phyloP scores from a whole-genome alignment of 1,284 basidiomycete genomes.

The Lentinus polychrous region DNA sequence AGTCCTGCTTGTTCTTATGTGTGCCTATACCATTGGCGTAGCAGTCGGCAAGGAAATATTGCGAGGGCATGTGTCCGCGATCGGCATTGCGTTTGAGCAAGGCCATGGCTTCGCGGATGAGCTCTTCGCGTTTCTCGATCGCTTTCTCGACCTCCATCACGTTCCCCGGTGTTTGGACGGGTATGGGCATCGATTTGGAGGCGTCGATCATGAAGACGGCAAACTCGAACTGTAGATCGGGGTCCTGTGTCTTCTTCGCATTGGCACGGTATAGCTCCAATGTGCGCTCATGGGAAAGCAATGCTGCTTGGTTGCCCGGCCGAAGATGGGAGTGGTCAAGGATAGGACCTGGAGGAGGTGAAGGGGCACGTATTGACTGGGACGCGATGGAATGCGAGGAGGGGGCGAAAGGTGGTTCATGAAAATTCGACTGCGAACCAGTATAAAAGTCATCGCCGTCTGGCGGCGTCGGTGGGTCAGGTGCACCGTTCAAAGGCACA shows the following conservation, averaged over 20 bases:
- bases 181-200: slow-evolving; percentile 80
- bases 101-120: slow-evolving; percentile 79
- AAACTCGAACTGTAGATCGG: slow-evolving; percentile 96
- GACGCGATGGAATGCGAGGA: slow-evolving; percentile 23
- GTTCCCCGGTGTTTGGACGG: slow-evolving; percentile 56
- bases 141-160: slow-evolving; percentile 77
- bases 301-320: slow-evolving; percentile 86
- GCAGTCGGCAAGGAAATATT: slow-evolving; percentile 97
- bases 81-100: slow-evolving; percentile 90
- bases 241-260: slow-evolving; percentile 98
- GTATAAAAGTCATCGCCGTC: slow-evolving; percentile 35
- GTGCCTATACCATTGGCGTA: slow-evolving; percentile 97
- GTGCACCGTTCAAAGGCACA: slow-evolving; percentile 25
- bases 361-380: slow-evolving; percentile 40
- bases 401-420: slow-evolving; percentile 22
- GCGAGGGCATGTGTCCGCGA: slow-evolving; percentile 88
- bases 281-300: slow-evolving; percentile 92
- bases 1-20: slow-evolving; percentile 84
- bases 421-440: slow-evolving; percentile 22
- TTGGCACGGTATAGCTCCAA: slow-evolving; percentile 96
- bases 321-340: slow-evolving; percentile 92
- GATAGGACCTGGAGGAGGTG: slow-evolving; percentile 56
- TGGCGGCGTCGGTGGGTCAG: slow-evolving; percentile 20
- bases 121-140: slow-evolving; percentile 76
- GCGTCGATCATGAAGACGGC: slow-evolving; percentile 99